phyloP scores from a whole-genome alignment of 2,329 filamentous ascomycete genomes.

The Lizonia empirigonia region DNA sequence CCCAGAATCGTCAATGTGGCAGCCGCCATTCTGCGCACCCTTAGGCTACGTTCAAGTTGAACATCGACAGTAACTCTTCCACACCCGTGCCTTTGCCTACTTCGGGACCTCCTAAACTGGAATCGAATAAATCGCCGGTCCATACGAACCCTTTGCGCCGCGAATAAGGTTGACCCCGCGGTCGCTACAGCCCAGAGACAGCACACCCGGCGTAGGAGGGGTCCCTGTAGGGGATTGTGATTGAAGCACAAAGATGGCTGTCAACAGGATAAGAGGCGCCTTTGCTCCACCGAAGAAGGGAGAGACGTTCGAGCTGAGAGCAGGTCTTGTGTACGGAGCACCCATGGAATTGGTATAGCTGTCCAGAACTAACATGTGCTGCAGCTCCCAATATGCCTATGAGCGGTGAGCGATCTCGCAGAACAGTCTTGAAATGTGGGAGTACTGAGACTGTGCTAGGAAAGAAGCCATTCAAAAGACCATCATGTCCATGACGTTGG shows the following conservation, averaged over 20 bases:
- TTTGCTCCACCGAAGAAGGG: slow-evolving; percentile 94
- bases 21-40: slow-evolving; percentile 30
- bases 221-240: slow-evolving; percentile 37
- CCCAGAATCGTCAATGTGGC: slow-evolving; percentile 31
- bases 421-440: neutral
- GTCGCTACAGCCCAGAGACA: slow-evolving; percentile 11
- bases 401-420: slow-evolving; percentile 65
- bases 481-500: slow-evolving; percentile 99
- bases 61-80: slow-evolving; percentile 19
- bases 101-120: neutral
- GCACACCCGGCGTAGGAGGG: slow-evolving; percentile 41
- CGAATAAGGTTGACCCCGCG: slow-evolving; percentile 1
- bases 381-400: slow-evolving; percentile 95
- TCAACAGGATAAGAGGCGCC: slow-evolving; percentile 93
- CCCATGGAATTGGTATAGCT: slow-evolving; percentile 11
- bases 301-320: slow-evolving; percentile 96
- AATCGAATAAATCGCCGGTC: neutral
- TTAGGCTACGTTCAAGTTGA: slow-evolving; percentile 22
- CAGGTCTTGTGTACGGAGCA: slow-evolving; percentile 72
- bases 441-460: slow-evolving; percentile 54
- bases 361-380: slow-evolving; percentile 44
- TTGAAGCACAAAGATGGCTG: slow-evolving; percentile 70
- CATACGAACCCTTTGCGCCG: slow-evolving; percentile 4
- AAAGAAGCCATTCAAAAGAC: slow-evolving; percentile 99
- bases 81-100: slow-evolving; percentile 7